Percentiles rank a stretch among this genome's conserved stretches.
These are phyloP conservation scores for Ilyonectria sp. DNA, from an alignment of 2,329 filamentous ascomycete species.

Conservation along the genomic window DNA sequence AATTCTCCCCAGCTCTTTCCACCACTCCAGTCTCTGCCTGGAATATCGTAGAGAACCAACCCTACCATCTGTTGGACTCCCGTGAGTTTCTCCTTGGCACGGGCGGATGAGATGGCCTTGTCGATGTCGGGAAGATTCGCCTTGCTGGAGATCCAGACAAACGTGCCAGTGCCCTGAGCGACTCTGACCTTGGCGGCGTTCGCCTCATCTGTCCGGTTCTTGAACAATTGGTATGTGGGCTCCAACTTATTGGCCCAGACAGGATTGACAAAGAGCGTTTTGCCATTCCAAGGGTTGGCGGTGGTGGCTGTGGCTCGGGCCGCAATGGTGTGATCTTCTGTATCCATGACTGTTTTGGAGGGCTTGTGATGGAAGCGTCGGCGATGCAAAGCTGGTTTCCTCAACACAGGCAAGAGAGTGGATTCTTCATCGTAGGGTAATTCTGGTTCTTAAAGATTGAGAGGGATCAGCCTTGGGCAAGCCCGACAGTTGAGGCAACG, in stretches of 20 bases:
- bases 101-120: constrained; percentile 16
- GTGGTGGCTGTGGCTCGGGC: background rate
- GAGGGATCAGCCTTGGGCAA: background rate
- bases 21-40: constrained; percentile 19
- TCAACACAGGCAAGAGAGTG: background rate
- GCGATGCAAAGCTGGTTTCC: background rate
- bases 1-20: constrained; percentile 12
- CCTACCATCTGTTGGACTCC: constrained; percentile 19
- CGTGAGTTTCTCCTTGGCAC: constrained; percentile 3
- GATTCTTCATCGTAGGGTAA: background rate
- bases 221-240: constrained; percentile 6
- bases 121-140: constrained; percentile 21
- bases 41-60: constrained; percentile 27
- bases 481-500: background rate
- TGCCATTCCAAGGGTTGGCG: constrained; percentile 21
- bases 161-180: constrained; percentile 19
- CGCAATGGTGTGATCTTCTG: background rate
- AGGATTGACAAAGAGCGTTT: constrained; percentile 18
- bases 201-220: constrained; percentile 3
- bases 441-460: background rate
- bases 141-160: constrained; percentile 24
- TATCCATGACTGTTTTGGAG: constrained; percentile 1
- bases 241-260: constrained; percentile 22
- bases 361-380: background rate
- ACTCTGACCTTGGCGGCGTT: constrained; percentile 23